Conservation (phyloP, 2,329 filamentous ascomycete species). For the Helotiales sp. region DNA sequence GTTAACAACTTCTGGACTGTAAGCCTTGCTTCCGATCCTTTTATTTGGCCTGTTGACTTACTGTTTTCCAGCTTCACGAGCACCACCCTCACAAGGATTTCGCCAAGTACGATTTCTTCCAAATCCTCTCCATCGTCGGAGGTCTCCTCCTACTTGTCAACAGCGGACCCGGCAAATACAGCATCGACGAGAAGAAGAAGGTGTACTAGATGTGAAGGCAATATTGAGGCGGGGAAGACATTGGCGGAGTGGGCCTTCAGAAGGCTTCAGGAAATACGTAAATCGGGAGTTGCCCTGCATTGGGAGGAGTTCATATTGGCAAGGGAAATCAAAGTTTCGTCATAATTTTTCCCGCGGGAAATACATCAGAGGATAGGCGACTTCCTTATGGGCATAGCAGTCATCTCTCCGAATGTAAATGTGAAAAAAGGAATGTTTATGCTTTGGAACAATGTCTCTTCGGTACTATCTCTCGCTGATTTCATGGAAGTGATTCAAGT, state of each 20-base stretch:
- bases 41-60: background rate
- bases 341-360: conserved; percentile 11
- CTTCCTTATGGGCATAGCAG: conserved; percentile 24
- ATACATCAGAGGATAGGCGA: conserved; percentile 9
- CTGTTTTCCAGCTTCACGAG: conserved; percentile 76
- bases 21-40: conserved; percentile 49
- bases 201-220: conserved; percentile 72
- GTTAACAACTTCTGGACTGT: conserved; percentile 99
- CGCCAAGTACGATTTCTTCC: conserved; percentile 99
- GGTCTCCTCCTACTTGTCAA: conserved; percentile 96
- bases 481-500: background rate
- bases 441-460: background rate
- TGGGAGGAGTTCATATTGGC: conserved; percentile 36
- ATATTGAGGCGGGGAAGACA: conserved; percentile 11
- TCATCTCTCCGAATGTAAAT: conserved; percentile 26
- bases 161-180: conserved; percentile 97
- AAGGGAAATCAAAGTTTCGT: conserved; percentile 19
- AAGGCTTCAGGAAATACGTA: conserved; percentile 30
- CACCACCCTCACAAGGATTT: conserved; percentile 99
- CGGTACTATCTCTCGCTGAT: background rate
- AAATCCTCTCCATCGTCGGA: conserved; percentile 97
- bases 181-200: conserved; percentile 99
- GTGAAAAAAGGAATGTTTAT: conserved; percentile 3
- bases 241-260: conserved; percentile 7
- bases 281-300: conserved; percentile 33